phyloP scores from a whole-genome alignment of 192 early-diverging fungal genomes.

The Bifiguratus adelaidae region DNA sequence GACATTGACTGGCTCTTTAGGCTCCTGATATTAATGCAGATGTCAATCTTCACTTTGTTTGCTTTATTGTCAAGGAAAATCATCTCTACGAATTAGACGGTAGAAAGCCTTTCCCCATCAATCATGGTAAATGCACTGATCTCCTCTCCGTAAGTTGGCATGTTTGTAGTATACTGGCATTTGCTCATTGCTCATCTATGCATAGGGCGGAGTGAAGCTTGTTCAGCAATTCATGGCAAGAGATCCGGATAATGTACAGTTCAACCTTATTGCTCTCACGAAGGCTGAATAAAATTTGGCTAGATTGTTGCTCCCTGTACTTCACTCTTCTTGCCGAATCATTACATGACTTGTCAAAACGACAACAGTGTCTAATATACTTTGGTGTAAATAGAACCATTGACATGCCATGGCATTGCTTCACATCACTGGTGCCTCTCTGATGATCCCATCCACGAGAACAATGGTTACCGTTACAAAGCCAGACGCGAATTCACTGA shows the following conservation, averaged over 20 bases:
- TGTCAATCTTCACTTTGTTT: slow-evolving; percentile 78
- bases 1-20: slow-evolving; percentile 2
- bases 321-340: not conserved
- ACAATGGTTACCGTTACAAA: too few species aligned
- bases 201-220: slow-evolving; percentile 39
- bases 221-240: slow-evolving; percentile 55
- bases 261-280: slow-evolving; percentile 50
- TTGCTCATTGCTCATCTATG: not conserved
- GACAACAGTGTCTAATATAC: too few species aligned
- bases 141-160: slow-evolving; percentile 36
- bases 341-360: too few species aligned
- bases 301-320: not conserved
- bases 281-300: not conserved
- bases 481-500: too few species aligned
- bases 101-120: slow-evolving; percentile 66
- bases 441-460: too few species aligned
- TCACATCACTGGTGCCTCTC: too few species aligned
- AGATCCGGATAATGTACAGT: slow-evolving; percentile 53
- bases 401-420: too few species aligned
- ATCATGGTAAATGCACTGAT: slow-evolving; percentile 60
- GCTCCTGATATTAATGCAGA: slow-evolving; percentile 64
- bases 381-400: too few species aligned
- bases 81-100: slow-evolving; percentile 87
- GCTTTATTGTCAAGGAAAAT: slow-evolving; percentile 71
- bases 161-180: not conserved